Evolutionary conservation across 352 stramenopile genomes (phyloP).

Genomic region (Pythium coloratum): DNA sequence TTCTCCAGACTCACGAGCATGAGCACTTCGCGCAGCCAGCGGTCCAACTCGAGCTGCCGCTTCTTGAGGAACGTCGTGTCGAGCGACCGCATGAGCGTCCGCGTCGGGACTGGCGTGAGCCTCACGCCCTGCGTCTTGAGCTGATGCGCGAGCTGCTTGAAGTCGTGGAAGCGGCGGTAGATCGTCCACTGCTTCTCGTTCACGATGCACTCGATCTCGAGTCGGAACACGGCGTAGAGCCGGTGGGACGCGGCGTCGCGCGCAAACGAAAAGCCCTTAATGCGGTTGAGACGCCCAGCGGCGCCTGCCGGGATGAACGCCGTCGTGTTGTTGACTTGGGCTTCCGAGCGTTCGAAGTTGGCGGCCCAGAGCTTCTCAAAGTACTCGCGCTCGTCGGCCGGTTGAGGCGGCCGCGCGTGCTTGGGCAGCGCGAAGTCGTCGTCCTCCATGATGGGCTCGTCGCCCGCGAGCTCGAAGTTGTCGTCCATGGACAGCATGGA

Average conservation of each 20-base stretch:
- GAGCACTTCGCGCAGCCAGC: constrained; percentile 80
- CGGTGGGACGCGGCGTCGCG: constrained; percentile 61
- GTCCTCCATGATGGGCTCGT: constrained; percentile 29
- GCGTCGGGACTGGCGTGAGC: constrained; percentile 71
- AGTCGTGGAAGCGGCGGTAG: constrained; percentile 85
- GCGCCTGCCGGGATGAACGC: constrained; percentile 68
- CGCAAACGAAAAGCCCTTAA: constrained; percentile 80
- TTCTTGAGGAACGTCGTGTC: constrained; percentile 84
- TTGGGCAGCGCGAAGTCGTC: constrained; percentile 58
- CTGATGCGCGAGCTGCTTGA: constrained; percentile 81
- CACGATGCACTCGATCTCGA: constrained; percentile 85
- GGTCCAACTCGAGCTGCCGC: constrained; percentile 79
- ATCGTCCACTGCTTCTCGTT: constrained; percentile 88
- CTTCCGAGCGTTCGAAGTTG: constrained; percentile 84
- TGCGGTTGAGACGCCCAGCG: constrained; percentile 70
- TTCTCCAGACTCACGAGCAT: constrained; percentile 82
- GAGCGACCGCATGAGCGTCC: constrained; percentile 79
- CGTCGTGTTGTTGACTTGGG: constrained; percentile 60
- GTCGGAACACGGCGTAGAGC: constrained; percentile 80
- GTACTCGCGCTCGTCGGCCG: constrained; percentile 75
- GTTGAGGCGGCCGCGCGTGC: constrained; percentile 68
- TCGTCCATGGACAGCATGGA: constrained; percentile 79
- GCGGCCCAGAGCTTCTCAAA: constrained; percentile 80
- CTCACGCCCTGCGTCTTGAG: constrained; percentile 76
- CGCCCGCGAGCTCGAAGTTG: constrained; percentile 40